A percentile compares a stretch with the other conserved stretches of the same genome.
Evolutionary conservation across 768 basidiomycete species (phyloP).

Genomic region (Suillus sp.): DNA sequence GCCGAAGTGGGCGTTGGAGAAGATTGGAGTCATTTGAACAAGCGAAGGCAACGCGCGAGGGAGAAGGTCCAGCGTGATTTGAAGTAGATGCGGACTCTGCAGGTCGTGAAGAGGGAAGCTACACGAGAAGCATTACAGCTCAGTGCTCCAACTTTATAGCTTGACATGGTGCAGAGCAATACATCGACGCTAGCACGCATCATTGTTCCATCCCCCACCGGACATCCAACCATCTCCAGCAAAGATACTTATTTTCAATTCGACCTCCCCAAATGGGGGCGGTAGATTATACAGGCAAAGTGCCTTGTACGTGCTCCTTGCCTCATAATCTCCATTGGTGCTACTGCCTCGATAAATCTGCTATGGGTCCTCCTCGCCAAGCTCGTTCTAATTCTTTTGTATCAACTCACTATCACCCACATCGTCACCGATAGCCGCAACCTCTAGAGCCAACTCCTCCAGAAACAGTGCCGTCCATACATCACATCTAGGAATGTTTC

Average conservation of each 20-base stretch:
- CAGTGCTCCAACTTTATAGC: not conserved
- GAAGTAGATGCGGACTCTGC: slow-evolving; percentile 38
- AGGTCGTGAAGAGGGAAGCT: slow-evolving; percentile 24
- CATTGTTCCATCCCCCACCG: not conserved
- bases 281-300: too few relatives aligned
- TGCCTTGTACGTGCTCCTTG: not conserved
- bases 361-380: slow-evolving; percentile 31
- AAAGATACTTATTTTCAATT: not conserved
- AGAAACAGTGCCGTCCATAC: slow-evolving; percentile 16
- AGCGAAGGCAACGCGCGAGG: slow-evolving; percentile 50
- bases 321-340: slow-evolving; percentile 5
- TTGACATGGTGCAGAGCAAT: not conserved
- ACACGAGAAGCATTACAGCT: not conserved
- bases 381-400: slow-evolving; percentile 40
- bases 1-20: slow-evolving; percentile 36
- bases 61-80: slow-evolving; percentile 48
- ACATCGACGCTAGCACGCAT: not conserved
- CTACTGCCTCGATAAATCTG: not conserved
- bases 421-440: slow-evolving; percentile 10
- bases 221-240: too few relatives aligned
- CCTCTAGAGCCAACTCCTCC: slow-evolving; percentile 10
- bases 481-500: slow-evolving; percentile 57
- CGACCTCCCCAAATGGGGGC: not conserved
- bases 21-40: slow-evolving; percentile 61
- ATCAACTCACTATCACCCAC: slow-evolving; percentile 18